Evolutionary conservation across 169 alveolate species (phyloP).

Genomic region (Plasmodium knowlesi): DNA sequence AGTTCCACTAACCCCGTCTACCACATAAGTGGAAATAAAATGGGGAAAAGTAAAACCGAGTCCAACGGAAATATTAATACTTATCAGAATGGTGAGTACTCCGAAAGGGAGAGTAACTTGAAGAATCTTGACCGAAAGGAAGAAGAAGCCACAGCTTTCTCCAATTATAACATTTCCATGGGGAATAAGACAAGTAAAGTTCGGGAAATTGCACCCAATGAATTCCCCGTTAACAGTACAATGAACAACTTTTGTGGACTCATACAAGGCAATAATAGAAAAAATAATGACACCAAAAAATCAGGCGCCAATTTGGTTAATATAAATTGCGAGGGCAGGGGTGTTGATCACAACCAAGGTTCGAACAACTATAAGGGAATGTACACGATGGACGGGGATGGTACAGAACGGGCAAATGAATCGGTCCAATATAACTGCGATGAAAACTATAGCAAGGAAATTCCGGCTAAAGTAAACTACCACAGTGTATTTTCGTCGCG

Average conservation of each 20-base stretch:
- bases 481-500: not conserved
- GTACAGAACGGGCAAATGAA: not conserved
- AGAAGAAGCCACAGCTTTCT: not conserved
- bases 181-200: not conserved
- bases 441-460: not conserved
- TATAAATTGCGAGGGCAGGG: not conserved
- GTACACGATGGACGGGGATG: not conserved
- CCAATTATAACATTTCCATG: not conserved
- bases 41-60: not conserved
- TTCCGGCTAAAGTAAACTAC: not conserved
- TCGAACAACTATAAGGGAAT: not conserved
- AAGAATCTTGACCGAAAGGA: not conserved
- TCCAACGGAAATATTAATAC: not conserved
- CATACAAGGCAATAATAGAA: not conserved
- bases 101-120: not conserved
- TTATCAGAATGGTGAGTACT: not conserved
- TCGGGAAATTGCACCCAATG: not conserved
- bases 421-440: not conserved
- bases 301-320: conserved; percentile 13
- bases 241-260: not conserved
- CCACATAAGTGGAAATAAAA: not conserved
- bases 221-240: not conserved
- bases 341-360: not conserved
- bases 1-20: not conserved
- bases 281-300: not conserved